phyloP scores from a whole-genome alignment of 257 asterid genomes.

The Nicotiana benthamiana region DNA sequence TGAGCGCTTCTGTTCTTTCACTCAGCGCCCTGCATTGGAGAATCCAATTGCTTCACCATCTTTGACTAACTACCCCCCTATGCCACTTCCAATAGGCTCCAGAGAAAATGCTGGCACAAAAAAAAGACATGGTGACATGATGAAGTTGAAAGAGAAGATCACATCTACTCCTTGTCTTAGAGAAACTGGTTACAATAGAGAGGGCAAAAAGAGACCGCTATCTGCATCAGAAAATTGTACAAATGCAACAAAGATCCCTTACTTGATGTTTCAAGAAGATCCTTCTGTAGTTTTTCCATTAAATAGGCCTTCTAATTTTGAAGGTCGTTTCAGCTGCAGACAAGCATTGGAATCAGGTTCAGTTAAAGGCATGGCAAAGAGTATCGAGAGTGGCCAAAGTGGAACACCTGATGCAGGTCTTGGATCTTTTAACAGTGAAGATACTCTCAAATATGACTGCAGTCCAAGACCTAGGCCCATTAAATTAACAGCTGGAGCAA shows the following conservation, averaged over 20 bases:
- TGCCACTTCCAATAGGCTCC: conserved; percentile 25
- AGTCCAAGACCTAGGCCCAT: conserved; percentile 27
- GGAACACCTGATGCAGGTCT: conserved; percentile 12
- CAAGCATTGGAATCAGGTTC: conserved; percentile 17
- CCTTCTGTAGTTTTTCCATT: conserved; percentile 16
- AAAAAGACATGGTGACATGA: conserved; percentile 18
- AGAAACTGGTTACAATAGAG: conserved; percentile 20
- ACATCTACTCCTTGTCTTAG: conserved; percentile 13
- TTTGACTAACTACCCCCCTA: conserved; percentile 9
- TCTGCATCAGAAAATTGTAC: conserved; percentile 20
- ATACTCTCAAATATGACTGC: conserved; percentile 12
- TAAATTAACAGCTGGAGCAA: conserved; percentile 36
- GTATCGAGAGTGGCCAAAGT: conserved; percentile 13
- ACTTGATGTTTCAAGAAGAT: conserved; percentile 24
- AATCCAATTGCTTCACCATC: conserved; percentile 20
- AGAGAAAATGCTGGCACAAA: conserved; percentile 18
- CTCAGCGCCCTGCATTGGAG: conserved; percentile 15
- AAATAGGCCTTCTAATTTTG: conserved; percentile 10
- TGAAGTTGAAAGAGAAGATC: conserved; percentile 18
- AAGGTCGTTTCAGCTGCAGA: conserved; percentile 10
- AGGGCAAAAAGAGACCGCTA: conserved; percentile 27
- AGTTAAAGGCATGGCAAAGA: conserved; percentile 12
- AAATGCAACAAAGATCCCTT: conserved; percentile 28
- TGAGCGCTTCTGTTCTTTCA: conserved; percentile 18
- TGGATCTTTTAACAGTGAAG: conserved; percentile 5